phyloP scores from a whole-genome alignment of 148 eudicot genomes.

The Rhododendron henanense region DNA sequence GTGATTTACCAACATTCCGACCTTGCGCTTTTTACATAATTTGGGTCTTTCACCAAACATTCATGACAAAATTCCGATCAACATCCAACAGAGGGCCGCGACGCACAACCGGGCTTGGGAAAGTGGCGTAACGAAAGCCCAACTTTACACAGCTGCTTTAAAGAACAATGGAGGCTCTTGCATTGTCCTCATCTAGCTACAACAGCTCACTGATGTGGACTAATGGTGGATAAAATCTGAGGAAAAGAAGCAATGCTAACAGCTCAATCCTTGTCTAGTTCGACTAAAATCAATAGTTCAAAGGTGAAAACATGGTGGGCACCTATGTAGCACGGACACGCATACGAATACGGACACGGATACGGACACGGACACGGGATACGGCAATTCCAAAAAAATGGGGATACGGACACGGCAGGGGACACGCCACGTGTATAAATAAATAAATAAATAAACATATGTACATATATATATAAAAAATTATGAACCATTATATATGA shows the following conservation, averaged over 20 bases:
- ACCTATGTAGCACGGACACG: too few relatives aligned
- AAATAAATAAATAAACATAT: too few relatives aligned
- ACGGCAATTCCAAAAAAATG: too few relatives aligned
- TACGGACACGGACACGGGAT: too few relatives aligned
- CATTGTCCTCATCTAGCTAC: background rate
- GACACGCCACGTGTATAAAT: too few relatives aligned
- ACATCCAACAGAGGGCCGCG: background rate
- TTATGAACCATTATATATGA: too few relatives aligned
- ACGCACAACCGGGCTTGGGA: background rate
- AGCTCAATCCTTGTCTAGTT: background rate
- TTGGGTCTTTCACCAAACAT: background rate
- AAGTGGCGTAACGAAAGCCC: background rate
- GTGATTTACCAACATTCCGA: background rate
- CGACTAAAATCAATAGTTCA: background rate
- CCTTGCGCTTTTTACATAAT: background rate
- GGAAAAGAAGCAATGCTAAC: background rate
- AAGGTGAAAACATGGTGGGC: background rate
- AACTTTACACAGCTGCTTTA: background rate
- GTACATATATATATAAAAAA: too few relatives aligned
- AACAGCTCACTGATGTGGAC: slow-evolving; percentile 12
- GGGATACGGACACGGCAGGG: too few relatives aligned
- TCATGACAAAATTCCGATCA: background rate
- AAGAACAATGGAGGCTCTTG: background rate
- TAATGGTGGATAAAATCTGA: slow-evolving; percentile 38
- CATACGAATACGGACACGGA: too few relatives aligned